Conservation (phyloP, 352 stramenopile genomes). For the Phytophthora citricola region DNA sequence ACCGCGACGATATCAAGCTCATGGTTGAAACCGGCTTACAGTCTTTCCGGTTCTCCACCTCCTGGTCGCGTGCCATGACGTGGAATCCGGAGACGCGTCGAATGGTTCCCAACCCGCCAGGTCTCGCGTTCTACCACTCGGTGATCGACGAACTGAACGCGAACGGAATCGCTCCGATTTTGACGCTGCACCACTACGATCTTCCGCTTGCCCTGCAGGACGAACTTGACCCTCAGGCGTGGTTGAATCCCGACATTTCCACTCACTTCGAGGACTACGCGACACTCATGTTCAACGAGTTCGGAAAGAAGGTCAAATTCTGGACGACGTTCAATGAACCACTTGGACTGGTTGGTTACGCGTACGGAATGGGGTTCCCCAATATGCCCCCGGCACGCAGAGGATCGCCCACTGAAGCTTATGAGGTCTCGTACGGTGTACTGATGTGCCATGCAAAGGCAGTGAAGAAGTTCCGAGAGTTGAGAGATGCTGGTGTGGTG, state of each 20-base stretch:
- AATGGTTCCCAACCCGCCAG: conserved; percentile 78
- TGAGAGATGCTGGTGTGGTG: conserved; percentile 56
- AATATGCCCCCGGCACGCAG: conserved; percentile 42
- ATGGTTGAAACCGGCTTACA: conserved; percentile 93
- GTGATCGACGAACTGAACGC: conserved; percentile 86
- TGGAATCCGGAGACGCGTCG: conserved; percentile 56
- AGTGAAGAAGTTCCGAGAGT: conserved; percentile 84
- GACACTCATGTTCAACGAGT: conserved; percentile 88
- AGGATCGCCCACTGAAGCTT: conserved; percentile 45
- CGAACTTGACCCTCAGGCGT: conserved; percentile 56
- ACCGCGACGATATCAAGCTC: conserved; percentile 90
- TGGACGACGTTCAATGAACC: conserved; percentile 97
- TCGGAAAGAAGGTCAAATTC: conserved; percentile 91
- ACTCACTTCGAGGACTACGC: conserved; percentile 88
- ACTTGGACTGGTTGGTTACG: conserved; percentile 83
- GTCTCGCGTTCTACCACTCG: conserved; percentile 92
- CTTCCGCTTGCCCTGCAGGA: conserved; percentile 87
- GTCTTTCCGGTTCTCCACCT: conserved; percentile 93
- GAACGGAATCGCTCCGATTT: conserved; percentile 84
- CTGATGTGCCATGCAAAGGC: conserved; percentile 91
- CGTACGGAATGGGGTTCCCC: conserved; percentile 79
- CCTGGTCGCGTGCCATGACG: conserved; percentile 90
- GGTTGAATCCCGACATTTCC: conserved; percentile 59
- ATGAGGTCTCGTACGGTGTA: conserved; percentile 84
- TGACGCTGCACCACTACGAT: conserved; percentile 96